Evolutionary conservation across 129 eudicot species (phyloP).

Genomic region (Chrysanthemum lavandulifolium): DNA sequence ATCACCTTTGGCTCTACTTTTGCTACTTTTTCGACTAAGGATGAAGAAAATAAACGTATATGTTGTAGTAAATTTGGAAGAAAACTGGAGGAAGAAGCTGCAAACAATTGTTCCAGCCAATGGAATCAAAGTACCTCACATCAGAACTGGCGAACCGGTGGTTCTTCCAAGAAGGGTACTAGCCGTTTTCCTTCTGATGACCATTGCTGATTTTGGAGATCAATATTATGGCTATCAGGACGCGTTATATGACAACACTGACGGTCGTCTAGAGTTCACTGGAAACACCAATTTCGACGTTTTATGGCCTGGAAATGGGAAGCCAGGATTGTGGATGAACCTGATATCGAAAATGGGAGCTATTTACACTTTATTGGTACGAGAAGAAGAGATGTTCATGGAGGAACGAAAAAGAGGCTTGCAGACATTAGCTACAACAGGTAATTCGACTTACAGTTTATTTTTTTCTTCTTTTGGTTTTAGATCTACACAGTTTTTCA

Average conservation of each 20-base stretch:
- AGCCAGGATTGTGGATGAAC: conserved; percentile 85
- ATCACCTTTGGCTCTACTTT: too few species aligned
- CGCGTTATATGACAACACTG: conserved; percentile 49
- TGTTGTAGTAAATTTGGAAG: conserved; percentile 26
- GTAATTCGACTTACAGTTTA: too few species aligned
- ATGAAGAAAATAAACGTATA: not conserved
- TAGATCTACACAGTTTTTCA: too few species aligned
- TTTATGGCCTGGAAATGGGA: conserved; percentile 93
- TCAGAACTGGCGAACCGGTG: conserved; percentile 66
- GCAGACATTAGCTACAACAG: too few species aligned
- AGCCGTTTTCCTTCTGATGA: conserved; percentile 73
- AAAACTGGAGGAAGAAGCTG: conserved; percentile 70
- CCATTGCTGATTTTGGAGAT: conserved; percentile 94
- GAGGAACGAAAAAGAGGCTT: conserved; percentile 10
- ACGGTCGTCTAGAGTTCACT: conserved; percentile 63
- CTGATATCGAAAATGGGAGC: conserved; percentile 79
- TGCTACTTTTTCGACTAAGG: too few species aligned
- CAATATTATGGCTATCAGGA: conserved; percentile 81
- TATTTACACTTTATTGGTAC: conserved; percentile 48
- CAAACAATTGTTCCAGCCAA: conserved; percentile 53
- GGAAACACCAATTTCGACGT: conserved; percentile 47
- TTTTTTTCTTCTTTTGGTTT: too few species aligned
- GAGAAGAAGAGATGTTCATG: conserved; percentile 65
- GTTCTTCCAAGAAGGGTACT: conserved; percentile 60
- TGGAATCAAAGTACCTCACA: conserved; percentile 62